These are phyloP conservation scores for Cutaneotrichosporon daszewskae DNA, from an alignment of 1,284 basidiomycete species.

Conservation along the genomic window DNA sequence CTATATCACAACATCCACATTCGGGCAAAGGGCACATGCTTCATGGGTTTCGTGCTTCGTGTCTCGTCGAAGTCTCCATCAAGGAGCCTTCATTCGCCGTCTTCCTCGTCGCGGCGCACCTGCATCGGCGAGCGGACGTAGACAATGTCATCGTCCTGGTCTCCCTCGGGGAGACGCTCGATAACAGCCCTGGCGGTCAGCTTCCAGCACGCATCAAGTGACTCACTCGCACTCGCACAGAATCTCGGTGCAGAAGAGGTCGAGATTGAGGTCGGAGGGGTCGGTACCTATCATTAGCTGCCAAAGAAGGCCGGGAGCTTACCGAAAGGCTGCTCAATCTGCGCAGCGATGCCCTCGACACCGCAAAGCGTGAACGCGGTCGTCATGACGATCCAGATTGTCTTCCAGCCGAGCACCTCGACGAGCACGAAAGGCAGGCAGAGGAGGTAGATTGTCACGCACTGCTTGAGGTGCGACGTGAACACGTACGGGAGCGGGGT, in stretches of 20 bases:
- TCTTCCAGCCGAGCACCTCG: constrained; percentile 59
- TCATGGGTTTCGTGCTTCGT: neutral
- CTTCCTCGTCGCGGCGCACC: constrained; percentile 9
- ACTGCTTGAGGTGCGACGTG: constrained; percentile 86
- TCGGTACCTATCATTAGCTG: constrained; percentile 53
- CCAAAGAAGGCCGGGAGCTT: neutral
- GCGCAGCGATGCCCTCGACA: constrained; percentile 82
- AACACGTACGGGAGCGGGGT: constrained; percentile 45
- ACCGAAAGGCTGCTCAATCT: constrained; percentile 74
- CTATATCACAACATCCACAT: neutral
- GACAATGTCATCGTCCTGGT: constrained; percentile 29
- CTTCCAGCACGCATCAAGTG: neutral
- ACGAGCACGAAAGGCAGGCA: constrained; percentile 77
- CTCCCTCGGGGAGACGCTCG: constrained; percentile 67
- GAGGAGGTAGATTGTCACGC: constrained; percentile 80
- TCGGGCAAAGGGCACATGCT: too few relatives aligned
- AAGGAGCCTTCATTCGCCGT: constrained; percentile 4
- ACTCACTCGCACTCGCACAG: constrained; percentile 74
- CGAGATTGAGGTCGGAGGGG: constrained; percentile 47
- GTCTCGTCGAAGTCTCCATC: too few relatives aligned
- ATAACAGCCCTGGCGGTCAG: constrained; percentile 60
- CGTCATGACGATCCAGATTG: constrained; percentile 70
- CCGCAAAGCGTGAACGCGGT: constrained; percentile 68
- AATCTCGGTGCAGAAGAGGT: constrained; percentile 75
- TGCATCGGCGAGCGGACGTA: constrained; percentile 8